phyloP scores from a whole-genome alignment of 2,329 filamentous ascomycete genomes.

The Botryosphaeria dothidea region DNA sequence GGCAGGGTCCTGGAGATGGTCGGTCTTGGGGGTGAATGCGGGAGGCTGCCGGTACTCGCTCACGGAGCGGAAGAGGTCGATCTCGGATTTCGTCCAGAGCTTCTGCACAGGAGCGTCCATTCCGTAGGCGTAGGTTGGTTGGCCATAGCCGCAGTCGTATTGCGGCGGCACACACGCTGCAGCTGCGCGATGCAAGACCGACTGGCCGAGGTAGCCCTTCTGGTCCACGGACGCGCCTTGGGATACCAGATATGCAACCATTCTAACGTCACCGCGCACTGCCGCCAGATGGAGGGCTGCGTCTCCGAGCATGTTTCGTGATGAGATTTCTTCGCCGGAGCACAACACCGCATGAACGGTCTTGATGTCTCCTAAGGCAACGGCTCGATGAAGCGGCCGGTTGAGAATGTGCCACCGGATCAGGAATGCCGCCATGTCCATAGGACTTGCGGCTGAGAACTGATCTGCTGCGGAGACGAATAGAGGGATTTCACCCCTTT shows the following conservation, averaged over 20 bases:
- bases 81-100: not conserved
- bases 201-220: not conserved
- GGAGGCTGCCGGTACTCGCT: not conserved
- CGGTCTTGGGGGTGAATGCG: no score
- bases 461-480: not conserved
- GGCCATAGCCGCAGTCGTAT: no score
- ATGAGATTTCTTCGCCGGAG: not conserved
- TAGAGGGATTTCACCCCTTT: slow-evolving; percentile 5
- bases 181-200: not conserved
- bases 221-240: not conserved
- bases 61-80: not conserved
- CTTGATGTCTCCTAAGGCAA: not conserved
- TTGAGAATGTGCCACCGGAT: slow-evolving; percentile 7
- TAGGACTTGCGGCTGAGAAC: not conserved
- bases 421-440: slow-evolving; percentile 6
- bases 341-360: not conserved
- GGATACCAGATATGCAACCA: not conserved
- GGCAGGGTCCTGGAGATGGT: not conserved
- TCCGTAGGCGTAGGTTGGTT: not conserved
- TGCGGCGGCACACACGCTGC: no score
- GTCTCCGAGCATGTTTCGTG: slow-evolving; percentile 11
- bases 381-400: slow-evolving; percentile 2
- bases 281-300: slow-evolving; percentile 1
- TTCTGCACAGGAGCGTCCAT: not conserved
- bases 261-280: not conserved